Percentiles rank a stretch among this genome's conserved stretches.
These are phyloP conservation scores for Fusarium bactridioides DNA, from an alignment of 2,329 filamentous ascomycete species.

Conservation along the genomic window DNA sequence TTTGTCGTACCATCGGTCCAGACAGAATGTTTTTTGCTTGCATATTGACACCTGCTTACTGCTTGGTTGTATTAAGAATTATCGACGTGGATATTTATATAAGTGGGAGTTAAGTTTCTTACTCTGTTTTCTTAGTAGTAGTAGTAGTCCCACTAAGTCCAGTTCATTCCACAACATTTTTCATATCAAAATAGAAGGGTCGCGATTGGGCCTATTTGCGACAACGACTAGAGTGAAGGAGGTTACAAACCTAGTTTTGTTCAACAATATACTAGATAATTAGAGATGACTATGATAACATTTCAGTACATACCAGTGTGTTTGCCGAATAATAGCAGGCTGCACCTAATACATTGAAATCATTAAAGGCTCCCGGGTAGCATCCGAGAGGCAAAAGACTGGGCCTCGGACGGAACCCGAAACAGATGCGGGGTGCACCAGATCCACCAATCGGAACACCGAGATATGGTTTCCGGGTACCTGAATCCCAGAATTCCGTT, in stretches of 20 bases:
- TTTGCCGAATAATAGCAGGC: too few relatives aligned
- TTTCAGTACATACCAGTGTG: background rate
- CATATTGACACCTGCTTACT: accelerated
- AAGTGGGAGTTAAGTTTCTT: accelerated
- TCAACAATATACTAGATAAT: too few relatives aligned
- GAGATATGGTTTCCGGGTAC: background rate
- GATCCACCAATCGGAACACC: background rate
- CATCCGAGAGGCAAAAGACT: background rate
- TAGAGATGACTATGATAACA: too few relatives aligned
- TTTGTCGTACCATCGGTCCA: accelerated
- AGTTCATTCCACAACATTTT: accelerated
- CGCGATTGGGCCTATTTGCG: accelerated
- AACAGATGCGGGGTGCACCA: background rate
- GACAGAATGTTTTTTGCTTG: background rate
- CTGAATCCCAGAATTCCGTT: background rate
- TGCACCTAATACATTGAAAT: accelerated
- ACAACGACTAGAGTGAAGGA: too few relatives aligned
- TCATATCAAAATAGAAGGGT: accelerated
- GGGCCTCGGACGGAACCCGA: background rate
- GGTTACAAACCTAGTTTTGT: too few relatives aligned
- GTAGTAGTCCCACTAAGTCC: too few relatives aligned
- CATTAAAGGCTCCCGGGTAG: background rate
- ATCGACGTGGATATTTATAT: accelerated
- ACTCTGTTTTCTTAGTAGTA: accelerated
- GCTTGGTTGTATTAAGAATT: accelerated